A percentile compares a stretch with the other conserved stretches of the same genome.
These are phyloP conservation scores for Mycosphaerella sp. DNA, from an alignment of 2,329 filamentous ascomycete species.

Conservation along the genomic window DNA sequence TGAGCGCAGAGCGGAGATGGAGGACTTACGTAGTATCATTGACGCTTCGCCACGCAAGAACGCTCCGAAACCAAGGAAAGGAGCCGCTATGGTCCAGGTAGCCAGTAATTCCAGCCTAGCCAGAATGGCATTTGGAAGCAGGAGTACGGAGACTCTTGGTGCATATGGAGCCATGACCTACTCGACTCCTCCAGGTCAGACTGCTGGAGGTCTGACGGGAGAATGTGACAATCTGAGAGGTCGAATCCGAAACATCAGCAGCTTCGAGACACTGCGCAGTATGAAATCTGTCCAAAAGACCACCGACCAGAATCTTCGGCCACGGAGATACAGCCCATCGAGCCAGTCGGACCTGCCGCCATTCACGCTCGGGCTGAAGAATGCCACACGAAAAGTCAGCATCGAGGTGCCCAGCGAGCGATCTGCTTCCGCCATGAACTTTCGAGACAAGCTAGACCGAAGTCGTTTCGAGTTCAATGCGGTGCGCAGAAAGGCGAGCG, in stretches of 20 bases:
- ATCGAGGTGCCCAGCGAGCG: constrained; percentile 15
- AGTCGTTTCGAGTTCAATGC: constrained; percentile 33
- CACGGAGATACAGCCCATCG: neutral
- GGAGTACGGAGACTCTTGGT: constrained; percentile 18
- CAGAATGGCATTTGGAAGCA: constrained; percentile 18
- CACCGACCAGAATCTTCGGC: constrained; percentile 11
- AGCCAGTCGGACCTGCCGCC: constrained; percentile 18
- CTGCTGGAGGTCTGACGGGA: neutral
- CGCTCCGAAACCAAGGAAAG: constrained; percentile 15
- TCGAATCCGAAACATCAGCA: constrained; percentile 25
- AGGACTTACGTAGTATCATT: constrained; percentile 37
- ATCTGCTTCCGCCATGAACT: constrained; percentile 21
- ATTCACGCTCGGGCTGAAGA: constrained; percentile 23
- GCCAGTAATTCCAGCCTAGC: constrained; percentile 26
- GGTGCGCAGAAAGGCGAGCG: constrained; percentile 28
- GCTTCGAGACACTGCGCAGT: constrained; percentile 26
- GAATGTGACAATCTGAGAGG: constrained; percentile 19
- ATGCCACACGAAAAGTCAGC: constrained; percentile 16
- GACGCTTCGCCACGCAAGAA: constrained; percentile 43
- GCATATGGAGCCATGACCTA: constrained; percentile 23
- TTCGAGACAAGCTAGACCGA: constrained; percentile 28
- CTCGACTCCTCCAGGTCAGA: constrained; percentile 20
- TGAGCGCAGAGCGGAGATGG: constrained; percentile 37
- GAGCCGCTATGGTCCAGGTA: constrained; percentile 20
- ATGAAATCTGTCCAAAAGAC: constrained; percentile 8